phyloP scores from a whole-genome alignment of 352 stramenopile species.

The Elongisporangium undulatum region DNA sequence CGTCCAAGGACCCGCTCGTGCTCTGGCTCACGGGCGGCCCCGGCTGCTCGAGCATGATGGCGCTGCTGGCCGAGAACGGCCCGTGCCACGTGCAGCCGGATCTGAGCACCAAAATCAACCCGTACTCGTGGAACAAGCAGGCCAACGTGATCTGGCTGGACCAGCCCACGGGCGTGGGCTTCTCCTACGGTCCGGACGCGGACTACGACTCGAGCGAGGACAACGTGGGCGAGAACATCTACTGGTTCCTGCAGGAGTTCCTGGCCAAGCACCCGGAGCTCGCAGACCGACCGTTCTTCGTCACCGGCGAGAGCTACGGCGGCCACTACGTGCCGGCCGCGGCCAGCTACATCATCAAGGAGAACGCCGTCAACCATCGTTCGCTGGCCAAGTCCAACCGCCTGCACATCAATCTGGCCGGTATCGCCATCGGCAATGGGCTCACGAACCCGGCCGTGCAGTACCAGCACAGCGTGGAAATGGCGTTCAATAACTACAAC shows the following conservation, averaged over 20 bases:
- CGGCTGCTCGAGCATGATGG: constrained; percentile 55
- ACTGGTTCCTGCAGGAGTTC: constrained; percentile 74
- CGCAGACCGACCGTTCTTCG: constrained; percentile 38
- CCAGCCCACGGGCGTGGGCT: constrained; percentile 59
- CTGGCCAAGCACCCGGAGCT: constrained; percentile 45
- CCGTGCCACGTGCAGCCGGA: constrained; percentile 48
- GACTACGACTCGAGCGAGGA: constrained; percentile 46
- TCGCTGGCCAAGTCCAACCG: background rate
- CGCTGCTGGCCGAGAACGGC: constrained; percentile 55
- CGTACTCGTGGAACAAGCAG: constrained; percentile 54
- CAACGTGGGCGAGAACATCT: constrained; percentile 62
- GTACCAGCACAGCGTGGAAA: constrained; percentile 63
- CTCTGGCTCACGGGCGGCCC: constrained; percentile 67
- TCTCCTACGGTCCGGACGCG: constrained; percentile 38
- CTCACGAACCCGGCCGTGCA: constrained; percentile 62
- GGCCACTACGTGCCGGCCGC: constrained; percentile 63
- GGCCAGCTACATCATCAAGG: constrained; percentile 43
- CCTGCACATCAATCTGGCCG: constrained; percentile 40
- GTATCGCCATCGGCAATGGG: constrained; percentile 73
- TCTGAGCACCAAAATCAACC: constrained; percentile 39
- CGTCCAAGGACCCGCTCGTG: constrained; percentile 41
- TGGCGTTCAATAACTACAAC: constrained; percentile 72
- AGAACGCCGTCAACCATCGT: constrained; percentile 15
- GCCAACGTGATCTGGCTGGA: constrained; percentile 78
- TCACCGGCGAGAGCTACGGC: constrained; percentile 66